Percentiles rank a stretch among this genome's conserved stretches.
Conservation (phyloP, 106 monocot species). For the Gastrodia elata region DNA sequence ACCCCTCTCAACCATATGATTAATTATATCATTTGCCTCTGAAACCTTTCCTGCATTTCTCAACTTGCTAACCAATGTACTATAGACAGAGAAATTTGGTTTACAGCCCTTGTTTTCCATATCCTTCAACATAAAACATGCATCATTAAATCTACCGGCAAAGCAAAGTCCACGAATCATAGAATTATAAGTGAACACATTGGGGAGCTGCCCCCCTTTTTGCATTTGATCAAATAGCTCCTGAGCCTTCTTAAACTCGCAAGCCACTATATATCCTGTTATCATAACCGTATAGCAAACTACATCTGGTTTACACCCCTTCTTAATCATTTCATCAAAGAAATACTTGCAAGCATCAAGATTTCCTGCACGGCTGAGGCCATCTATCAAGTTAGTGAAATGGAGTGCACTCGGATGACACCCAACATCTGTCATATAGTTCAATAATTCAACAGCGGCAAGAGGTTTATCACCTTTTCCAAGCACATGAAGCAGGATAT, state of each 20-base stretch:
- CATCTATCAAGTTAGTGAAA: constrained; percentile 85
- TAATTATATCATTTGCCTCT: constrained; percentile 57
- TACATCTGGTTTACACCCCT: constrained; percentile 69
- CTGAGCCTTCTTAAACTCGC: constrained; percentile 56
- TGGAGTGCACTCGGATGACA: constrained; percentile 71
- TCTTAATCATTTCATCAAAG: constrained; percentile 80
- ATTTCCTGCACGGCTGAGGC: constrained; percentile 78
- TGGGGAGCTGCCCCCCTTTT: constrained; percentile 58
- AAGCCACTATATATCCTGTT: constrained; percentile 54
- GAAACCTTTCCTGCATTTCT: constrained; percentile 58
- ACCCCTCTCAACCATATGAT: constrained; percentile 73
- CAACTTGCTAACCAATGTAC: constrained; percentile 46
- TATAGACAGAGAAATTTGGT: constrained; percentile 83
- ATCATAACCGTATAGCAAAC: constrained; percentile 93
- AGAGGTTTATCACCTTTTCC: constrained; percentile 82
- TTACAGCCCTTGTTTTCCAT: constrained; percentile 67
- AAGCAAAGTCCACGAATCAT: constrained; percentile 79
- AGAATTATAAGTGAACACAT: constrained; percentile 92
- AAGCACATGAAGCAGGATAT: constrained; percentile 76
- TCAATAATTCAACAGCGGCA: constrained; percentile 70
- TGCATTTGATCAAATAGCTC: constrained; percentile 62
- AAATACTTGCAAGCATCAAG: constrained; percentile 79
- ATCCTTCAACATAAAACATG: constrained; percentile 54
- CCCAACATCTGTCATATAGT: constrained; percentile 66
- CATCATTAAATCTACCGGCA: constrained; percentile 59